These are phyloP conservation scores for Verticillium dahliae DNA, from an alignment of 2,329 filamentous ascomycete genomes.

Conservation along the genomic window DNA sequence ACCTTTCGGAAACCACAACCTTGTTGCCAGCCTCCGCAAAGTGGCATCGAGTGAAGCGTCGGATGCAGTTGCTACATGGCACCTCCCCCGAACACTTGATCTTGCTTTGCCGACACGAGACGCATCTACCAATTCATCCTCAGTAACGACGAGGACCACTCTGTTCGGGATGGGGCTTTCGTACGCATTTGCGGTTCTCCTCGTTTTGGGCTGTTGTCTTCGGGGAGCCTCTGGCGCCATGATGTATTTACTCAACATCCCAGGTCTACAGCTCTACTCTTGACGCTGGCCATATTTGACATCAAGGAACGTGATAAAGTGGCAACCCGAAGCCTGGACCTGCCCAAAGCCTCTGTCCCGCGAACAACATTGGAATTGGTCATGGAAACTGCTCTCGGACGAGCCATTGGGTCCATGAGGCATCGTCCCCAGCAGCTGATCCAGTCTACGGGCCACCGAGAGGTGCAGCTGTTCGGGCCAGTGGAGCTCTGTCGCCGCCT, in stretches of 20 bases:
- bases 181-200: constrained; percentile 1
- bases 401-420: neutral
- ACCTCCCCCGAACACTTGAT: constrained; percentile 25
- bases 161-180: neutral
- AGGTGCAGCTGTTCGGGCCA: neutral
- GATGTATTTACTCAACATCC: neutral
- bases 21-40: constrained; percentile 17
- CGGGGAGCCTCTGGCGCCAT: neutral
- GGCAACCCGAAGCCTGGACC: no score
- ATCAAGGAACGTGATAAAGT: no score
- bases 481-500: neutral
- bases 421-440: neutral
- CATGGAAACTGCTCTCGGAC: neutral
- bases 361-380: neutral
- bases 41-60: constrained; percentile 23
- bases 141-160: neutral
- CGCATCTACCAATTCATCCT: constrained; percentile 1
- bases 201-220: neutral
- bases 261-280: no score
- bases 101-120: constrained; percentile 23
- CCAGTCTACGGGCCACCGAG: neutral
- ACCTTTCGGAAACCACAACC: constrained; percentile 8
- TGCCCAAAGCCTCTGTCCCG: neutral
- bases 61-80: constrained; percentile 24
- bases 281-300: no score